Base-by-base conservation (phyloP, 106 monocot species). In the Vanilla planifolia region DNA sequence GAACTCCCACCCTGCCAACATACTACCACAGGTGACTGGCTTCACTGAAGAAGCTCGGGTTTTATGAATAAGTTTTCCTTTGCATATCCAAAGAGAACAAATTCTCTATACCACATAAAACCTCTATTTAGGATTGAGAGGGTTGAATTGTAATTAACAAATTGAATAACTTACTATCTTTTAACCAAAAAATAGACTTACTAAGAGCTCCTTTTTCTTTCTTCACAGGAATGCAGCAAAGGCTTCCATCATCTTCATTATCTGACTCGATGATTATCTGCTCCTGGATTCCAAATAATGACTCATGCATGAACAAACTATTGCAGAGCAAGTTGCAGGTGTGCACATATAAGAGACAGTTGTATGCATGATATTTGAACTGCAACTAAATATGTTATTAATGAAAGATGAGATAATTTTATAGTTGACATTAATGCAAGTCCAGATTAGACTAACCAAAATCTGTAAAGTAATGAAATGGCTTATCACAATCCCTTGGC, bases 231-330 rank as follows among this genome's bases (percentile, higher is more conserved):
- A 85, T 58, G 78, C 75, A 86, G 63, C 75, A 83, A 61, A 65
- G 69, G 56, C 65, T 77, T 59, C 29, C 74, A 67, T 84, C 86
- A 53, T 67, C 74, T 43, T 90, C 85, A 17, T 81, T 83, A 42
- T 95, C 94, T 52, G 89, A 86, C 22, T 89, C 93, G 32, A 95
- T 78, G 68, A 62, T 62, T 67, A 90, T 51, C 33, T 71, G 41
- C 53, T 60, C 77, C 94, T 95, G 89, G 62, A 57, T 58, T 62
- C 28, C 33, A 70, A 61, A 56, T 8, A 61, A 32, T 10, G n/a
- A 2, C 34, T 36, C 25, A 35, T 2, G 23, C 25, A 24, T 41
- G 22, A 16, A 35, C 17, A 19, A 64, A 43, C 15, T 17, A n/a
- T 34, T 29, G 17, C 2, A 25, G 10, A 62, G 19, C 11, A 46